Evolutionary conservation across 192 early-diverging fungal genomes (phyloP).

Genomic region (Piromyces sp.): DNA sequence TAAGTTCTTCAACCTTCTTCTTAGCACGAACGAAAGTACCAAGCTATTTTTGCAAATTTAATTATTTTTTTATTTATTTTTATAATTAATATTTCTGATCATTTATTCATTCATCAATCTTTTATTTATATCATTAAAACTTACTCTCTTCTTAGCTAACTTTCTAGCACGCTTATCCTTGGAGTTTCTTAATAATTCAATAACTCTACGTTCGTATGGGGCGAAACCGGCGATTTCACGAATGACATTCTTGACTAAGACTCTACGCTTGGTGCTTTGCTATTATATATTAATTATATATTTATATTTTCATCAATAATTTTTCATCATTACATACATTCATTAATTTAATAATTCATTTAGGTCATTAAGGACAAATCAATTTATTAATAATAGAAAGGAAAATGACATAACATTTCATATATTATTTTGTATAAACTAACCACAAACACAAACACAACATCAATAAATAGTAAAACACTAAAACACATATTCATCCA

Average conservation of each 20-base stretch:
- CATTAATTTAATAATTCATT: neutral
- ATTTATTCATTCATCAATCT: neutral
- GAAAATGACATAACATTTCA: too few species aligned
- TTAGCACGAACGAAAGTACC: constrained; percentile 93
- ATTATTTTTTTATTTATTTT: neutral
- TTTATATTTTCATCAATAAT: too few species aligned
- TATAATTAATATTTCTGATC: too few species aligned
- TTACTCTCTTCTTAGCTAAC: constrained; percentile 87
- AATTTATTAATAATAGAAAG: too few species aligned
- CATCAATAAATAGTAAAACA: too few species aligned
- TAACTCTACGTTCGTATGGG: constrained; percentile 96
- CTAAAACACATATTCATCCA: neutral
- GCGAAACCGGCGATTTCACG: constrained; percentile 95
- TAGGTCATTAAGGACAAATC: too few species aligned
- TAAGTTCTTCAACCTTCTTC: constrained; percentile 97
- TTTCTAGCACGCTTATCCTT: constrained; percentile 99
- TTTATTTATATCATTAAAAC: constrained; percentile 7
- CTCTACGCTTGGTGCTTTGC: constrained; percentile 47
- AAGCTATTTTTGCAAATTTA: constrained; percentile 31
- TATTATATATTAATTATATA: neutral
- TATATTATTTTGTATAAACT: too few species aligned
- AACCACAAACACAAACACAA: too few species aligned
- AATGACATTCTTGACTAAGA: constrained; percentile 82
- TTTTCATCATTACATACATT: neutral
- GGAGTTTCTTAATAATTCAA: constrained; percentile 99